phyloP scores from a whole-genome alignment of 441 rosid species.

The Breynia disticha region DNA sequence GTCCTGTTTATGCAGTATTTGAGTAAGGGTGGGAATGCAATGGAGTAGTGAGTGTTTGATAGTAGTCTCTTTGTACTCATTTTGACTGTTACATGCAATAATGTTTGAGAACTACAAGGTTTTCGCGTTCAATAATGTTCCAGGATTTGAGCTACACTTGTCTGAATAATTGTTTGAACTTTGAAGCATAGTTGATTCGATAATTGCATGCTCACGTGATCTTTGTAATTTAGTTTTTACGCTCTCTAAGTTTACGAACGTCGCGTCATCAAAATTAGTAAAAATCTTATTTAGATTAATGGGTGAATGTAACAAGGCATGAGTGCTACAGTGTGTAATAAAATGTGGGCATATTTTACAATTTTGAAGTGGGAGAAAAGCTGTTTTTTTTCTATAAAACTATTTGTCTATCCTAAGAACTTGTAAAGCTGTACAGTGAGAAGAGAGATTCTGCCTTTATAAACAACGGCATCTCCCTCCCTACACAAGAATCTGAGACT shows the following conservation, averaged over 20 bases:
- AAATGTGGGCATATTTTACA: constrained; percentile 8
- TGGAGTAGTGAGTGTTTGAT: constrained; percentile 21
- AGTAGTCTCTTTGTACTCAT: constrained; percentile 35
- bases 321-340: constrained; percentile 1
- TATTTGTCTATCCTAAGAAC: constrained; percentile 11
- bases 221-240: too few relatives aligned
- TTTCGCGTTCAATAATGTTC: too few relatives aligned
- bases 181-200: too few relatives aligned
- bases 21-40: constrained; percentile 32
- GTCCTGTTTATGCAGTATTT: constrained; percentile 34
- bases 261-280: too few relatives aligned
- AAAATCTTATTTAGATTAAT: too few relatives aligned
- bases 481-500: constrained; percentile 83
- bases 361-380: background rate
- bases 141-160: too few relatives aligned
- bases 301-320: too few relatives aligned
- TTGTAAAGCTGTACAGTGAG: constrained; percentile 21
- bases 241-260: too few relatives aligned
- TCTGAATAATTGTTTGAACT: too few relatives aligned
- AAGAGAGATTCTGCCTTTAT: constrained; percentile 6
- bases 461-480: constrained; percentile 2
- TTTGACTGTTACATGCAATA: background rate
- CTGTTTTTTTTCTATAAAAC: background rate
- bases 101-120: too few relatives aligned
- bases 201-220: too few relatives aligned